Conservation (phyloP, 106 monocot genomes). For the Platanthera zijinensis region DNA sequence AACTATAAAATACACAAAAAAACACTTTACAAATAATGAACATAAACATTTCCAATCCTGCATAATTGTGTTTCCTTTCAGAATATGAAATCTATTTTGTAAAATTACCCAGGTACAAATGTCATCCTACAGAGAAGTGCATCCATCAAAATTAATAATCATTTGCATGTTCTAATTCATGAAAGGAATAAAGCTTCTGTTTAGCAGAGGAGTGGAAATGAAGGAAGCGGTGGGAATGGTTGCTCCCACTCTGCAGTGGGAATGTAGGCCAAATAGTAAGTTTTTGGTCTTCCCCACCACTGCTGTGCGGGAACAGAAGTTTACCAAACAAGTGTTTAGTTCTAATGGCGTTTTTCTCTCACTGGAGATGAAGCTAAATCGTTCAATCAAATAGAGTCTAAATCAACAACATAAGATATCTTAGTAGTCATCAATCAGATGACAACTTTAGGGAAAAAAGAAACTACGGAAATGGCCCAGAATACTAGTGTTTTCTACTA, state of each 20-base stretch:
- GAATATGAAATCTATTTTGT: background rate
- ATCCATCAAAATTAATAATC: background rate
- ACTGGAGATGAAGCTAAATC: too few species aligned
- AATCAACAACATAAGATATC: background rate
- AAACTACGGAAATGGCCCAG: background rate
- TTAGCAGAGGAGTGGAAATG: too few species aligned
- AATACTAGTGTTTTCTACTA: too few species aligned
- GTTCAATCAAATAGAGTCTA: too few species aligned
- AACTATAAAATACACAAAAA: background rate
- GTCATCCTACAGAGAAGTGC: background rate
- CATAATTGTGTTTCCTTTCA: background rate
- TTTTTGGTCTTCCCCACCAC: too few species aligned
- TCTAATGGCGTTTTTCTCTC: too few species aligned
- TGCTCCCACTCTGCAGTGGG: too few species aligned
- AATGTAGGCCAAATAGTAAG: too few species aligned
- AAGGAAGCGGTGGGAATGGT: too few species aligned
- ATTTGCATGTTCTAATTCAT: too few species aligned
- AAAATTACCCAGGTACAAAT: background rate
- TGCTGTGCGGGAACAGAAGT: too few species aligned
- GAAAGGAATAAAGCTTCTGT: background rate
- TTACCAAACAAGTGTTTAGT: too few species aligned
- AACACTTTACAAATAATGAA: background rate
- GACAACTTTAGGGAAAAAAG: background rate
- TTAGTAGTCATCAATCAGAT: background rate
- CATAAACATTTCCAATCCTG: background rate